Percentiles rank a stretch among this genome's conserved stretches.
Evolutionary conservation across 2,329 filamentous ascomycete species (phyloP).

Genomic region (Diplodia mutila): DNA sequence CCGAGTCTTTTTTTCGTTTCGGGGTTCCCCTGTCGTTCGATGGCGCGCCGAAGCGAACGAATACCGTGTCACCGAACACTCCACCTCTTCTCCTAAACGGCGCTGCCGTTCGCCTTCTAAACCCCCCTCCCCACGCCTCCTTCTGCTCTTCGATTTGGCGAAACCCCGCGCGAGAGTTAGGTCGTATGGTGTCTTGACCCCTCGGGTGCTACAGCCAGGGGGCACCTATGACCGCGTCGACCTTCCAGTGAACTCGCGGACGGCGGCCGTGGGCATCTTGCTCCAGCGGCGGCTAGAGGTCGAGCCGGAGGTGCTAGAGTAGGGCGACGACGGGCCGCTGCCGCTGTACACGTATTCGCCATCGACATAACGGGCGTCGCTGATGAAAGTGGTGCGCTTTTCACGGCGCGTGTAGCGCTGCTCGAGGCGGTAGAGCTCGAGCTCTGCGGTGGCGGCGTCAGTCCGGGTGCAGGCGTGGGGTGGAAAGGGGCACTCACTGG

Average conservation of each 20-base stretch:
- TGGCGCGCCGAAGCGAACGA: slow-evolving; percentile 1
- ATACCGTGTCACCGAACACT: background rate
- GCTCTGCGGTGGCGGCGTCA: slow-evolving; percentile 50
- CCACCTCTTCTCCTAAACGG: background rate
- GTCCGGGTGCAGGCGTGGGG: too few relatives aligned
- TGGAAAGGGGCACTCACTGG: slow-evolving; percentile 38
- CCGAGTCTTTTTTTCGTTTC: slow-evolving; percentile 4
- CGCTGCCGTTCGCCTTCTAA: background rate
- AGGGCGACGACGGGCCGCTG: slow-evolving; percentile 35
- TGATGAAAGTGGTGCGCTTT: slow-evolving; percentile 85
- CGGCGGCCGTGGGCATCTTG: slow-evolving; percentile 39
- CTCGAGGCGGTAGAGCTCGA: slow-evolving; percentile 93
- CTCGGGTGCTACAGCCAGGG: slow-evolving; percentile 7
- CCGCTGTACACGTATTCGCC: slow-evolving; percentile 84
- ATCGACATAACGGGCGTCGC: slow-evolving; percentile 89
- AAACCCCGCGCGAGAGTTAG: background rate
- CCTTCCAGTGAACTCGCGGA: slow-evolving; percentile 35
- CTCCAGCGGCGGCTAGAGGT: slow-evolving; percentile 39
- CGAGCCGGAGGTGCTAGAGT: slow-evolving; percentile 34
- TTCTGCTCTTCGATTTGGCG: background rate
- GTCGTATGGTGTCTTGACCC: background rate
- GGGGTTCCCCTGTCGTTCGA: background rate
- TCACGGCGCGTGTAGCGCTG: slow-evolving; percentile 92
- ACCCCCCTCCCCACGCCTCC: background rate
- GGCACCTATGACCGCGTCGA: slow-evolving; percentile 16